A percentile compares a stretch with the other conserved stretches of the same genome.
These are phyloP conservation scores for Fraxinus platypoda DNA, from an alignment of 305 asterid genomes.

Conservation along the genomic window DNA sequence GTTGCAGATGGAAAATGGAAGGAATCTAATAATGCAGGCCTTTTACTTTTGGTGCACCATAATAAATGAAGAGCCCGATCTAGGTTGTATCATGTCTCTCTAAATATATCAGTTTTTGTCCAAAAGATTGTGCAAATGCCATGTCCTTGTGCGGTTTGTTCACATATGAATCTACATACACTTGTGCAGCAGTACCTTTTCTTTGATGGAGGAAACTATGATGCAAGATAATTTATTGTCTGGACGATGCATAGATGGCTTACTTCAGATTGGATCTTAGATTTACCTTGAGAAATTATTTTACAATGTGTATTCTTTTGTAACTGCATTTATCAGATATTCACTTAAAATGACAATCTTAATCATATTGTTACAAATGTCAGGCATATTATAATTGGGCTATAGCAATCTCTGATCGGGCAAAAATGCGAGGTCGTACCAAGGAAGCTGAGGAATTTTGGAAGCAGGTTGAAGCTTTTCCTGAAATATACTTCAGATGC, in stretches of 20 bases:
- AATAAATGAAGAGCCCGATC: neutral
- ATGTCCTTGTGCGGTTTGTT: neutral
- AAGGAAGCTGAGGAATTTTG: conserved; percentile 99
- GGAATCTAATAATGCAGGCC: conserved; percentile 11
- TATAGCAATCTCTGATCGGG: conserved; percentile 97
- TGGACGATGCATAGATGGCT: neutral
- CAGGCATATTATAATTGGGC: conserved; percentile 99
- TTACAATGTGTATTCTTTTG: neutral
- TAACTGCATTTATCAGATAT: neutral
- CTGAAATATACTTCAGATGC: conserved; percentile 17
- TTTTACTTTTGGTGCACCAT: conserved; percentile 18
- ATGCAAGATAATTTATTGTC: neutral
- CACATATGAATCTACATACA: neutral
- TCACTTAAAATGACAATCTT: conserved; percentile 12
- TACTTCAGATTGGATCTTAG: conserved; percentile 1
- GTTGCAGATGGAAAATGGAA: conserved; percentile 17
- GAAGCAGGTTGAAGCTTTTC: conserved; percentile 67
- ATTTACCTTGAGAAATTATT: conserved; percentile 13
- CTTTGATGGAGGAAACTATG: neutral
- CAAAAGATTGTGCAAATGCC: neutral
- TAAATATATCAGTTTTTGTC: neutral
- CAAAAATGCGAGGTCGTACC: conserved; percentile 98
- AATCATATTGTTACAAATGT: conserved; percentile 6
- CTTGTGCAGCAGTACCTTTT: neutral
- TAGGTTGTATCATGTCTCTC: neutral